Evolutionary conservation across 2,329 filamentous ascomycete species (phyloP).

Genomic region (Diplodia seriata): DNA sequence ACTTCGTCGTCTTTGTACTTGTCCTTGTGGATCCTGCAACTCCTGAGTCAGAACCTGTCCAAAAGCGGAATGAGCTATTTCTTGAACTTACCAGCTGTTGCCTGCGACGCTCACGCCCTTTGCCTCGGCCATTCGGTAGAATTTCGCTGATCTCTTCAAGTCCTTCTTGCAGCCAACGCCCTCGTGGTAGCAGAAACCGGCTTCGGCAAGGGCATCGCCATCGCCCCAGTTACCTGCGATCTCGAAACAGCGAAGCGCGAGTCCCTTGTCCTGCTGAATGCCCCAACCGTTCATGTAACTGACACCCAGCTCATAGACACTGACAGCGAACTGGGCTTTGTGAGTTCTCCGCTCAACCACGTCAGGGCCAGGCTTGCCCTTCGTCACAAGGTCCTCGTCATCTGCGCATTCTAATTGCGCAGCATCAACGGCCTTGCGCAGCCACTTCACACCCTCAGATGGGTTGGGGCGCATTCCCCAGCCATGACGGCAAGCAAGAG

Average conservation of each 20-base stretch:
- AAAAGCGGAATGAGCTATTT: conserved; percentile 1
- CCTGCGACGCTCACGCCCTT: conserved; percentile 98
- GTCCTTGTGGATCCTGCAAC: conserved; percentile 86
- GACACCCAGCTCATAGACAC: conserved; percentile 94
- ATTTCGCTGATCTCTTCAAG: conserved; percentile 88
- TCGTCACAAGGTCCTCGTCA: conserved; percentile 71
- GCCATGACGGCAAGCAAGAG: conserved; percentile 90
- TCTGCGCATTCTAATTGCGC: conserved; percentile 83
- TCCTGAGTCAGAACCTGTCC: conserved; percentile 34
- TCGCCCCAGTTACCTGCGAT: conserved; percentile 97
- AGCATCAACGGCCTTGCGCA: conserved; percentile 86
- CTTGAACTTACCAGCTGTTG: conserved; percentile 83
- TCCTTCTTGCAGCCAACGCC: conserved; percentile 96
- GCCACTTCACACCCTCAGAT: conserved; percentile 87
- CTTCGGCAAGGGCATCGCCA: conserved; percentile 89
- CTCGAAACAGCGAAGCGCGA: conserved; percentile 92
- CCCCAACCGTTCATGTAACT: conserved; percentile 99
- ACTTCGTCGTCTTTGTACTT: conserved; percentile 75
- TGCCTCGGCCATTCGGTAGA: conserved; percentile 87
- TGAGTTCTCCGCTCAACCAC: conserved; percentile 77
- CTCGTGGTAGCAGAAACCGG: conserved; percentile 94
- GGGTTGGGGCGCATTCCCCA: conserved; percentile 98
- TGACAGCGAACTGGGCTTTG: conserved; percentile 91
- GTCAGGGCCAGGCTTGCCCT: conserved; percentile 66
- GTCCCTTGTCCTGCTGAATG: conserved; percentile 85